These are phyloP conservation scores for Oropetium thomaeum DNA, from an alignment of 176 grass and related monocot species.

Conservation along the genomic window DNA sequence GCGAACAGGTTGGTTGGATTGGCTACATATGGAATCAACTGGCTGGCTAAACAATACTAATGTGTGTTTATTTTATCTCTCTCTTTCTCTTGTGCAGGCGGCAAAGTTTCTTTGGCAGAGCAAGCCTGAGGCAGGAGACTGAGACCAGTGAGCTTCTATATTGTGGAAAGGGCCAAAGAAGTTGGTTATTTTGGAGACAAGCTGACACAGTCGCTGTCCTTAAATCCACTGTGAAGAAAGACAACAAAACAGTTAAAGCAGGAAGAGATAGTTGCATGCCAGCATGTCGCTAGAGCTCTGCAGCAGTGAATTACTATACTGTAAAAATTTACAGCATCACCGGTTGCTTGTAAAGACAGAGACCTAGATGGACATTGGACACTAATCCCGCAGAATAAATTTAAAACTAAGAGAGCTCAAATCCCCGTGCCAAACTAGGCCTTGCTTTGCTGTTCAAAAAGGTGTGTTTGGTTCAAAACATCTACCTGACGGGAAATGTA, in stretches of 20 bases:
- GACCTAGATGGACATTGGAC: background rate
- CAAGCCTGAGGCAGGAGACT: constrained; percentile 15
- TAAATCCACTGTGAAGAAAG: constrained; percentile 38
- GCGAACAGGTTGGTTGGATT: constrained; percentile 9
- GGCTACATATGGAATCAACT: constrained; percentile 11
- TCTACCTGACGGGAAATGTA: background rate
- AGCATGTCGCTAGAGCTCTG: constrained; percentile 10
- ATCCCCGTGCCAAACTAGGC: background rate
- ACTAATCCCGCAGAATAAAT: no score
- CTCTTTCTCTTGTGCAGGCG: background rate
- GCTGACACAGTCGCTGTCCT: constrained; percentile 38
- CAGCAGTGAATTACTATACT: constrained; percentile 18
- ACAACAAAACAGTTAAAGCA: constrained; percentile 27
- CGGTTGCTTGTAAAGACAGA: background rate
- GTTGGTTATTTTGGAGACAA: constrained; percentile 45
- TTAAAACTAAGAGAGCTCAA: background rate
- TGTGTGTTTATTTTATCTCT: constrained; percentile 1
- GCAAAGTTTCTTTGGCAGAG: constrained; percentile 32
- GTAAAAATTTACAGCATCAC: background rate
- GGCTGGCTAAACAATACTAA: background rate
- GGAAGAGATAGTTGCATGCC: constrained; percentile 24
- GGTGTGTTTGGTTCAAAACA: background rate
- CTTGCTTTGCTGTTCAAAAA: background rate
- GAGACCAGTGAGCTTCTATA: constrained; percentile 37
- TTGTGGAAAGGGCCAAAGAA: constrained; percentile 50